Percentiles rank a stretch among this genome's conserved stretches.
Evolutionary conservation across 164 flowering plant species (phyloP).

Genomic region (Kingdonia uniflora): DNA sequence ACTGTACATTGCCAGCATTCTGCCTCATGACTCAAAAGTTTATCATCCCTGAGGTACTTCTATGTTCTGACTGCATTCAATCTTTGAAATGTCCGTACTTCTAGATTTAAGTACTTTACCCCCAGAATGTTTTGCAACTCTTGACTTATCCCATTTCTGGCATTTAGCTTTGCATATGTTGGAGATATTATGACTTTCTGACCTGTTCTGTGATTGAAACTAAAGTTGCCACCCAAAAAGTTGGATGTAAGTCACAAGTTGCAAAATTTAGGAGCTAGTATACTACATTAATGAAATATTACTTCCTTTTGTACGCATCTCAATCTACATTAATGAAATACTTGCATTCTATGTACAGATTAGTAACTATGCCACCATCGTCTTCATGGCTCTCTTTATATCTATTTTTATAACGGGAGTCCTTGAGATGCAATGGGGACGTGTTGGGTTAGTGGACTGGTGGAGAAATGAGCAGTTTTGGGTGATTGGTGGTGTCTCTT

Average conservation of each 20-base stretch:
- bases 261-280: too few species aligned
- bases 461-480: conserved; percentile 92
- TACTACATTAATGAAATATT: background rate
- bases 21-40: conserved; percentile 73
- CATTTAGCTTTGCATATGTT: too few species aligned
- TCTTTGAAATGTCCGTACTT: background rate
- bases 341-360: conserved; percentile 33
- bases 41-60: conserved; percentile 65
- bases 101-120: background rate
- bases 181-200: too few species aligned
- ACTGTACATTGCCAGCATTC: conserved; percentile 65
- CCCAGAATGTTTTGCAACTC: background rate
- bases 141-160: too few species aligned
- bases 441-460: conserved; percentile 65
- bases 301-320: background rate
- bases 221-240: too few species aligned
- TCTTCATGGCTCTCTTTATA: conserved; percentile 62
- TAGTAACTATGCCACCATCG: conserved; percentile 69
- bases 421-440: conserved; percentile 81
- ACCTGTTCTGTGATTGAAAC: too few species aligned
- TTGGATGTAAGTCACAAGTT: background rate
- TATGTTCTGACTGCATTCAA: background rate
- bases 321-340: background rate
- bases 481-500: conserved; percentile 75
- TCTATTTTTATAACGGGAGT: conserved; percentile 59